These are phyloP conservation scores for Fusarium liriodendri DNA, from an alignment of 2,329 filamentous ascomycete species.

Conservation along the genomic window DNA sequence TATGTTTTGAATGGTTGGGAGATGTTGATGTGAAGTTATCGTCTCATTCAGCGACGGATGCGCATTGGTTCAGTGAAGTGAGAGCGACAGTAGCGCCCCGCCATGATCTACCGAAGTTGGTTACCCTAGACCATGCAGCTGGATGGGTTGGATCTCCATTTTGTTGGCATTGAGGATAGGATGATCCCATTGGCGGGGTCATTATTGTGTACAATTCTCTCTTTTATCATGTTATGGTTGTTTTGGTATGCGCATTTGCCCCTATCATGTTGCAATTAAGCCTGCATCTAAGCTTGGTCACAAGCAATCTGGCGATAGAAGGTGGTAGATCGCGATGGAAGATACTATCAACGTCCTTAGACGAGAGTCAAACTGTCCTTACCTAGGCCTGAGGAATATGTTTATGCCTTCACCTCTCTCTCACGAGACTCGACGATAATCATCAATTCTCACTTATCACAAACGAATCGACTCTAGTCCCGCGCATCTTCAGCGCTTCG, in stretches of 20 bases:
- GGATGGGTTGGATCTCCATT: neutral
- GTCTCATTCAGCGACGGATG: neutral
- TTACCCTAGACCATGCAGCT: slow-evolving; percentile 18
- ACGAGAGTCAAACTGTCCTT: neutral
- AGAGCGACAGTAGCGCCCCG: neutral
- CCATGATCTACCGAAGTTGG: neutral
- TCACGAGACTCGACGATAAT: neutral
- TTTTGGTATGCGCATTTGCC: neutral
- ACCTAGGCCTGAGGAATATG: neutral
- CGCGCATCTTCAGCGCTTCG: neutral
- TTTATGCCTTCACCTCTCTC: neutral
- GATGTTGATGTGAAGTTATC: slow-evolving; percentile 4
- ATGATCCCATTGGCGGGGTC: neutral
- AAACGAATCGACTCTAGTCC: neutral
- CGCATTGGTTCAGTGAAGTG: neutral
- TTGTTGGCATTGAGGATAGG: neutral
- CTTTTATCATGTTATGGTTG: neutral
- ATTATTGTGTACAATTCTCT: neutral
- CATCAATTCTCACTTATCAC: neutral
- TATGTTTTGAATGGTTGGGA: neutral
- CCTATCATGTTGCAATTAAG: neutral
- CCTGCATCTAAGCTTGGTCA: slow-evolving; percentile 1
- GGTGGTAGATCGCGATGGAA: slow-evolving; percentile 32
- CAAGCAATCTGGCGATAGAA: slow-evolving; percentile 40
- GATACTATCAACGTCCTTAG: neutral